phyloP scores from a whole-genome alignment of 2,329 filamentous ascomycete genomes.

The Penicillium palitans region DNA sequence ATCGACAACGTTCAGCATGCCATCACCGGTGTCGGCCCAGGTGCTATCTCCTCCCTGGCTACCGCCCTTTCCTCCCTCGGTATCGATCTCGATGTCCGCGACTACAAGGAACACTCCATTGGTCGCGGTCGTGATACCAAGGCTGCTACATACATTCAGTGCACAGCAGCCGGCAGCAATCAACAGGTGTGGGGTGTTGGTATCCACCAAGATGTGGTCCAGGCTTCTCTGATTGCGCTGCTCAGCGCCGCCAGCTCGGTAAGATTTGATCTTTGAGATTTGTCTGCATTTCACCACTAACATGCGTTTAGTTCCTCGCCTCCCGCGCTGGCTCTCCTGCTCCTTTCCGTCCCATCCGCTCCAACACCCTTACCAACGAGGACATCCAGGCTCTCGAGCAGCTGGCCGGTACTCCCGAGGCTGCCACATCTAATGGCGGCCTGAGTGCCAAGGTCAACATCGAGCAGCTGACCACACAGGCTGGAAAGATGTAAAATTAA shows the following conservation, averaged over 20 bases:
- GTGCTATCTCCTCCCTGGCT: slow-evolving; percentile 84
- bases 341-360: slow-evolving; percentile 59
- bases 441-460: slow-evolving; percentile 38
- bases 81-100: slow-evolving; percentile 83
- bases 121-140: slow-evolving; percentile 78
- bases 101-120: slow-evolving; percentile 97
- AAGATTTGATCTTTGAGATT: slow-evolving; percentile 42
- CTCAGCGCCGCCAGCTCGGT: slow-evolving; percentile 84
- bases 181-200: slow-evolving; percentile 49
- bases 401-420: slow-evolving; percentile 32
- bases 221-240: slow-evolving; percentile 82
- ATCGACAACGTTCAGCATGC: slow-evolving; percentile 78
- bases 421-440: slow-evolving; percentile 27
- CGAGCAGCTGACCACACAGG: slow-evolving; percentile 40
- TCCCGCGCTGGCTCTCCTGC: slow-evolving; percentile 69
- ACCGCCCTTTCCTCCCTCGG: slow-evolving; percentile 76
- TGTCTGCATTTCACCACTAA: not conserved
- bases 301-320: slow-evolving; percentile 63
- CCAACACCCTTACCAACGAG: slow-evolving; percentile 51
- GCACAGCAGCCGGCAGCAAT: slow-evolving; percentile 65
- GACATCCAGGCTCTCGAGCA: slow-evolving; percentile 48
- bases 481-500: slow-evolving; percentile 34
- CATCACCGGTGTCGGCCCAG: slow-evolving; percentile 79
- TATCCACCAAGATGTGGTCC: slow-evolving; percentile 88
- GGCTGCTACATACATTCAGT: slow-evolving; percentile 95